Conservation (phyloP, 306 rosid genomes). For the Rosa rugosa region DNA sequence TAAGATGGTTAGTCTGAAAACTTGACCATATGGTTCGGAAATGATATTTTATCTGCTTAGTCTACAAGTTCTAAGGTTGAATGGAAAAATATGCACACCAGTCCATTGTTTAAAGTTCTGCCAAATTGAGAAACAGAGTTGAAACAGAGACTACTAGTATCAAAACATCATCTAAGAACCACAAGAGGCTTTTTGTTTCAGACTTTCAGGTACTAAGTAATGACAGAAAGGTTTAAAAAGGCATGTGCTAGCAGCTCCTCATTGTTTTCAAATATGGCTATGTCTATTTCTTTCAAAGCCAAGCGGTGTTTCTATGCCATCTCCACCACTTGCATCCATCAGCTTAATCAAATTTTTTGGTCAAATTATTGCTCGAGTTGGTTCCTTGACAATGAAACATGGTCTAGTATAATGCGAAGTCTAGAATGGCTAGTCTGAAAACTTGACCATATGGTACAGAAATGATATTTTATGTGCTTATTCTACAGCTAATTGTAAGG, state of each 20-base stretch:
- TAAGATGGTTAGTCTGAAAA: background rate
- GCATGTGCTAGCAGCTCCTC: constrained; percentile 18
- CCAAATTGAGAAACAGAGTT: background rate
- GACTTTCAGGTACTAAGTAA: background rate
- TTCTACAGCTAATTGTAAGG: background rate
- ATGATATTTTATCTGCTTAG: background rate
- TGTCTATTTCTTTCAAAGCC: background rate
- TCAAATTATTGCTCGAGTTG: background rate
- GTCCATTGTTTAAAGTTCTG: background rate
- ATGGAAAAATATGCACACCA: background rate
- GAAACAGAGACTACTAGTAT: background rate
- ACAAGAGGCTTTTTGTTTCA: background rate
- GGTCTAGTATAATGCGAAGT: background rate
- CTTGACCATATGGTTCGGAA: background rate
- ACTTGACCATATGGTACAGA: background rate
- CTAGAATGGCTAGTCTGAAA: background rate
- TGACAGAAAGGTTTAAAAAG: background rate
- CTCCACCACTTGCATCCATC: constrained; percentile 20
- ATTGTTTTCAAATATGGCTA: constrained; percentile 13
- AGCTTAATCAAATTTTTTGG: constrained; percentile 15
- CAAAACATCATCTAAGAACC: background rate
- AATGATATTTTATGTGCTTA: background rate
- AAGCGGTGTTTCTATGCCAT: constrained; percentile 27
- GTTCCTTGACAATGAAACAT: background rate
- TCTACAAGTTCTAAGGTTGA: background rate